These are phyloP conservation scores for Cryptosporidium baileyi DNA, from an alignment of 169 alveolate species.

Conservation along the genomic window DNA sequence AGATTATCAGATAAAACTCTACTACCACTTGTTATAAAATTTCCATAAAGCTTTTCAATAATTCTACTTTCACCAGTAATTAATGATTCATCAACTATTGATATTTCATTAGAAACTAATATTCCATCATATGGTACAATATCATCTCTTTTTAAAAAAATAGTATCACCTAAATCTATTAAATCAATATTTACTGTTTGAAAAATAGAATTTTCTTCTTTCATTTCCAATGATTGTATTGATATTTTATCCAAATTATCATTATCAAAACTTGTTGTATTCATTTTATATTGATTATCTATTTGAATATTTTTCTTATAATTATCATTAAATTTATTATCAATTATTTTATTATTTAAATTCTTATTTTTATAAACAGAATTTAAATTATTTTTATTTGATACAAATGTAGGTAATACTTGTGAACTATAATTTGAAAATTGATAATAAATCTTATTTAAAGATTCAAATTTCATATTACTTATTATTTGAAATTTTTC, in stretches of 20 bases:
- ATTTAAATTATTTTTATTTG: background rate
- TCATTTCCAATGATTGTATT: conserved; percentile 34
- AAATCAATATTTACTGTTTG: conserved; percentile 3
- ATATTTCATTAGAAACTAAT: conserved; percentile 2
- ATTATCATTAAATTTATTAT: background rate
- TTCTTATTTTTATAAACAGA: background rate
- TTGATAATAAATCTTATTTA: conserved; percentile 23
- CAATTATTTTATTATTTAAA: background rate
- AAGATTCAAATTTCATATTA: background rate
- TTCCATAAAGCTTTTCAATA: conserved; percentile 63
- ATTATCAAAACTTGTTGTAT: conserved; percentile 7
- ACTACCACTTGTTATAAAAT: conserved; percentile 27
- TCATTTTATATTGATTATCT: background rate
- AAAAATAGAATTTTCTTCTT: conserved; percentile 24
- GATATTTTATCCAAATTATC: conserved; percentile 2
- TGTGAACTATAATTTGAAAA: conserved; percentile 11
- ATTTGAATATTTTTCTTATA: background rate
- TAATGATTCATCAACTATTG: conserved; percentile 40
- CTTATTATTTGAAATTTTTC: background rate
- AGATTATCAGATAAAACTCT: conserved; percentile 13
- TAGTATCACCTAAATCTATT: conserved; percentile 49
- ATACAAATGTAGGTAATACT: background rate
- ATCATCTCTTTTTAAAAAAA: conserved; percentile 8
- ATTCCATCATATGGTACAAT: conserved; percentile 69
- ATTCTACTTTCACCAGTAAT: conserved; percentile 56